These are phyloP conservation scores for Podaxis sp. DNA, from an alignment of 768 basidiomycete genomes.

Conservation along the genomic window DNA sequence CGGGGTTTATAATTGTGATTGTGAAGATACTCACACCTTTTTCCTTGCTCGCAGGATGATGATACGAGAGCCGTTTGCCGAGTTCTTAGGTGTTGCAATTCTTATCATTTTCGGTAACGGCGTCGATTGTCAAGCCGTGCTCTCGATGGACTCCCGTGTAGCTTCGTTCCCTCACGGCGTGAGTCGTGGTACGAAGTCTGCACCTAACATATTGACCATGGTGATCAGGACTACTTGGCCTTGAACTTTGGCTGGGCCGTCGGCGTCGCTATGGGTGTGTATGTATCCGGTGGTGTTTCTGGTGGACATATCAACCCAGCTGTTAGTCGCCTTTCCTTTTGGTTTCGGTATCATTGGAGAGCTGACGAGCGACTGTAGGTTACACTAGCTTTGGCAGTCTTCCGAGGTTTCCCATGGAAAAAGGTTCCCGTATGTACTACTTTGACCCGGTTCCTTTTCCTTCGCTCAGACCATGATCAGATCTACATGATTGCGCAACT, in stretches of 20 bases:
- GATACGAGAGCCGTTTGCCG: slow-evolving; percentile 61
- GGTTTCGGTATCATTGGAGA: not conserved
- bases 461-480: slow-evolving; percentile 17
- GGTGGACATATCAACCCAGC: slow-evolving; percentile 79
- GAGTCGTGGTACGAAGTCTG: slow-evolving; percentile 6
- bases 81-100: slow-evolving; percentile 60
- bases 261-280: slow-evolving; percentile 66
- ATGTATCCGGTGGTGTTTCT: slow-evolving; percentile 65
- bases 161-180: slow-evolving; percentile 56
- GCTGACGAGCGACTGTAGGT: slow-evolving; percentile 38
- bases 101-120: slow-evolving; percentile 62
- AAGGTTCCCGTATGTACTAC: slow-evolving; percentile 60
- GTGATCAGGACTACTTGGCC: slow-evolving; percentile 43
- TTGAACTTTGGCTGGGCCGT: slow-evolving; percentile 57
- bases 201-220: not conserved
- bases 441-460: not conserved
- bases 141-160: slow-evolving; percentile 47
- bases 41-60: slow-evolving; percentile 7
- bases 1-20: not conserved
- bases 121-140: slow-evolving; percentile 54
- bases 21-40: not conserved
- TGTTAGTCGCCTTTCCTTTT: slow-evolving; percentile 32
- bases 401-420: slow-evolving; percentile 75
- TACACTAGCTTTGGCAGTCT: slow-evolving; percentile 66
- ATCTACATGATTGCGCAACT: slow-evolving; percentile 47